Base-by-base conservation (phyloP, 2,329 filamentous ascomycete genomes). In the Sporothrix euskadiensis region DNA sequence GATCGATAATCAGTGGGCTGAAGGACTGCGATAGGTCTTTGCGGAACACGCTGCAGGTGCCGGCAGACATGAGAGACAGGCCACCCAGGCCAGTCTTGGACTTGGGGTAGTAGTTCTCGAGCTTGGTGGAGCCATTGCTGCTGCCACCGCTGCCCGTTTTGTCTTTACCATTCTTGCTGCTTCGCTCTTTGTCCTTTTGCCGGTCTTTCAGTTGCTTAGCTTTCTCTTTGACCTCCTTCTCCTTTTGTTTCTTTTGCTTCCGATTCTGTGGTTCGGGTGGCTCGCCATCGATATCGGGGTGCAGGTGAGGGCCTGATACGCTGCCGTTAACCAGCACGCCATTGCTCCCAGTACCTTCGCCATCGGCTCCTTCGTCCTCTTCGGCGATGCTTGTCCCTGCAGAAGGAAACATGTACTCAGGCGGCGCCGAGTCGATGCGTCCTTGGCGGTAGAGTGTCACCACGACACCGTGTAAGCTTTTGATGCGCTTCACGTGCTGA, bases 1-100 rank as follows among this genome's bases (percentile, higher is more conserved):
- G 95, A 78, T 98, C 92, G 71, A 98, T 91, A 72, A 98, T 93
- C 63, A 99, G 85, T 4, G 96, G 94, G 26, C 92, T 91, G 73
- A 97, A 94, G 0, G 92, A 91, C 81, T 99, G 96, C 4, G 93
- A 91, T 3, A 99, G 84, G 80, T 99, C 96, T 81, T 98, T 98
- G 71, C 96, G 91, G 80, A 98, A 98, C n/a, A 96, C 88, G 81
- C 94, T 96, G 80, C 90, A 95, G 1, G 94, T 94, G 52, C 93
- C 91, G 7, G 92, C 92, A 1, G 94, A 96, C 1, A 93, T 93
- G 56, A 98, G 85, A 0, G 94, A 97, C 39, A 98, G 84, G 0
- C 94, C 94, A 19, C 92, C 93, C 8, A 98, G 87, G 0, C 94
- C 94, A 0, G 94, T 97, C 75, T 92, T 90, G 1, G 94, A 97